Conservation (phyloP, 2,329 filamentous ascomycete genomes). For the Spiromastix sp. region DNA sequence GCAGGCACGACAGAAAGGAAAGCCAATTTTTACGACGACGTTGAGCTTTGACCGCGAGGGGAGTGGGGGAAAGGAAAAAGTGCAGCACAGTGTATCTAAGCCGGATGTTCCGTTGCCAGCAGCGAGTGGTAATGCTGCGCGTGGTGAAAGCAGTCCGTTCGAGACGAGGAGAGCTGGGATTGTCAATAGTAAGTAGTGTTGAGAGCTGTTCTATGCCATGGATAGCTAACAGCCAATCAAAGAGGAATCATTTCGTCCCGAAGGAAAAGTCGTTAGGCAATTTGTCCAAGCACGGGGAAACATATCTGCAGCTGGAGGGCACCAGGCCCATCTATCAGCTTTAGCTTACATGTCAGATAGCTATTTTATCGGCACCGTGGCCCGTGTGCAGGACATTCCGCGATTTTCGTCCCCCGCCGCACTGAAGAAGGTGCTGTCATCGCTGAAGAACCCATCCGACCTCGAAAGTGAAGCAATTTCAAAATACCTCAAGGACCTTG, state of each 20-base stretch:
- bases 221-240: background rate
- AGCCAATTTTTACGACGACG: conserved; percentile 90
- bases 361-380: conserved; percentile 85
- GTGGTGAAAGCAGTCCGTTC: conserved; percentile 41
- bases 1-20: conserved; percentile 81
- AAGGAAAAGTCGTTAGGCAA: conserved; percentile 57
- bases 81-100: conserved; percentile 57
- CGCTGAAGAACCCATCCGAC: conserved; percentile 34
- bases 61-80: conserved; percentile 39
- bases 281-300: conserved; percentile 43
- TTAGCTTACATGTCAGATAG: conserved; percentile 89
- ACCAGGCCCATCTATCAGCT: conserved; percentile 72
- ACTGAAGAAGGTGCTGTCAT: conserved; percentile 28
- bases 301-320: conserved; percentile 63
- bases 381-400: conserved; percentile 70
- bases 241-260: conserved; percentile 40
- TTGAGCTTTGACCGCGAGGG: conserved; percentile 70
- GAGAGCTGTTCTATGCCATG: background rate
- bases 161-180: conserved; percentile 48
- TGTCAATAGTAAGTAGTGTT: conserved; percentile 37
- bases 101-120: conserved; percentile 42
- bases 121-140: conserved; percentile 22
- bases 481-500: conserved; percentile 31
- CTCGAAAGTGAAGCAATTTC: conserved; percentile 31
- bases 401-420: conserved; percentile 50